Conservation (phyloP, 75 land plant species). For the Azolla pinnata region DNA sequence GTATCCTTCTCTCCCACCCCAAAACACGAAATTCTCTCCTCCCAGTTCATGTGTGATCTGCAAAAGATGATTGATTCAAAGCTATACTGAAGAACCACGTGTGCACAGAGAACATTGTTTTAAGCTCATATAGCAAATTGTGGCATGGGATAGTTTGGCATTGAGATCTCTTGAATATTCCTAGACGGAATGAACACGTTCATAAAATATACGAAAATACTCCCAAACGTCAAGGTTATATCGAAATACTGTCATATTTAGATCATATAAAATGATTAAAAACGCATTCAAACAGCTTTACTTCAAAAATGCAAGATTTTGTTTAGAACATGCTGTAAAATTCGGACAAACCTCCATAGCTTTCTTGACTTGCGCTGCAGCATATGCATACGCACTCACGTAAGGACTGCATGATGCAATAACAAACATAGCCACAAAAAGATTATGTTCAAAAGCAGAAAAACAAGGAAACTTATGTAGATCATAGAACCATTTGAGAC, state of each 20-base stretch:
- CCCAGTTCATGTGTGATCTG: constrained; percentile 92
- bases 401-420: constrained; percentile 61
- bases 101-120: background rate
- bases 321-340: background rate
- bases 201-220: too few relatives aligned
- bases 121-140: background rate
- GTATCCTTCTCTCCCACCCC: constrained; percentile 98
- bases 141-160: too few relatives aligned
- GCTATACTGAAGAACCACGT: too few relatives aligned
- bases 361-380: constrained; percentile 98
- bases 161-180: too few relatives aligned
- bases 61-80: constrained; percentile 3
- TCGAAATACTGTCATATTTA: too few relatives aligned
- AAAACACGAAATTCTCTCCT: constrained; percentile 93
- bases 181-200: too few relatives aligned
- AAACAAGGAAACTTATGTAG: background rate
- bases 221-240: too few relatives aligned
- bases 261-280: too few relatives aligned
- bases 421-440: background rate
- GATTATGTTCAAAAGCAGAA: constrained; percentile 8
- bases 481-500: constrained; percentile 17
- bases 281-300: too few relatives aligned
- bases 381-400: constrained; percentile 71
- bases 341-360: constrained; percentile 70
- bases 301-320: constrained; percentile 1